Percentiles rank a stretch among this genome's conserved stretches.
These are phyloP conservation scores for Diaporthe vaccinii DNA, from an alignment of 2,329 filamentous ascomycete species.

Conservation along the genomic window DNA sequence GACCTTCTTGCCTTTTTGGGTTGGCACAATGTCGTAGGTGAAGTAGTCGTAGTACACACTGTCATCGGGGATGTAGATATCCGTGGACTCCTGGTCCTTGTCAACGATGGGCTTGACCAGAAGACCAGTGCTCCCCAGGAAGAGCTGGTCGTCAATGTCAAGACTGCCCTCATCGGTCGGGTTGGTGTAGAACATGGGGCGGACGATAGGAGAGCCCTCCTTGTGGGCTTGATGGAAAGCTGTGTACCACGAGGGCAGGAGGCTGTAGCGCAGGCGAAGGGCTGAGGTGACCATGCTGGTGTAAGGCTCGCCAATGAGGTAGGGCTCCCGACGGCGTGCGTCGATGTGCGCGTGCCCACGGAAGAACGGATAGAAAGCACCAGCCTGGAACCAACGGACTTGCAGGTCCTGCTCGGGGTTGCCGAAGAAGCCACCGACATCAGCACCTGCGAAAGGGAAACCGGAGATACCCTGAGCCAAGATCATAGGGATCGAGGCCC, in stretches of 20 bases:
- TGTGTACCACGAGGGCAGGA: constrained; percentile 96
- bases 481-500: constrained; percentile 92
- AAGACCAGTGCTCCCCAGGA: constrained; percentile 88
- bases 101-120: constrained; percentile 92
- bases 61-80: constrained; percentile 89
- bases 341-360: constrained; percentile 97
- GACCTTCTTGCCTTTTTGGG: constrained; percentile 77
- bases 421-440: constrained; percentile 98
- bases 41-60: constrained; percentile 98
- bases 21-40: constrained; percentile 80
- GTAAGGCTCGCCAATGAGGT: constrained; percentile 87
- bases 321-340: constrained; percentile 92
- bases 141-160: constrained; percentile 91
- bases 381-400: constrained; percentile 95
- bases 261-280: constrained; percentile 86
- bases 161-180: constrained; percentile 90
- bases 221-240: constrained; percentile 91
- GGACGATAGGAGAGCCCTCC: constrained; percentile 87
- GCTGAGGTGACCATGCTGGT: constrained; percentile 88
- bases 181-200: constrained; percentile 94
- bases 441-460: constrained; percentile 93
- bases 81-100: constrained; percentile 78
- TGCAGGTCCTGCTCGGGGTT: constrained; percentile 94
- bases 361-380: constrained; percentile 98
- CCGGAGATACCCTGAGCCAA: constrained; percentile 93